Evolutionary conservation across 345 rosid genomes (phyloP).

Genomic region (Arabis hirsuta): DNA sequence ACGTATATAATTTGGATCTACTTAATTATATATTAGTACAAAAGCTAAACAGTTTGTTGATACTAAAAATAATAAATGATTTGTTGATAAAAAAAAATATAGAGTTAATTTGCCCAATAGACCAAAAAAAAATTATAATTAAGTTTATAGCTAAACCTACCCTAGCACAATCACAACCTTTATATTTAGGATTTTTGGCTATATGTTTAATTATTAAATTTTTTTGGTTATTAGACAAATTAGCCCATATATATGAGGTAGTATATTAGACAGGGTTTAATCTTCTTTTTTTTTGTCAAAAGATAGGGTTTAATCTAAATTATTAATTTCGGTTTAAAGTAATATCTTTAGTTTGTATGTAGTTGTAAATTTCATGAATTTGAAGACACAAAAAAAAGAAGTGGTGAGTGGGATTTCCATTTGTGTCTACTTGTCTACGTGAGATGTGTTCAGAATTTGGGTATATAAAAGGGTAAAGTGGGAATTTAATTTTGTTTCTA

Average conservation of each 20-base stretch:
- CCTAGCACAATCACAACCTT: too few relatives aligned
- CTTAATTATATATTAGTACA: background rate
- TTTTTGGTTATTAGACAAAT: too few relatives aligned
- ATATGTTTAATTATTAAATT: too few relatives aligned
- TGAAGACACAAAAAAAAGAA: background rate
- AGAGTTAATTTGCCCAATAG: too few relatives aligned
- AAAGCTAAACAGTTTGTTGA: background rate
- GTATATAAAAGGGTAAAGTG: slow-evolving; percentile 53
- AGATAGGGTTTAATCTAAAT: background rate
- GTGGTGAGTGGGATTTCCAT: slow-evolving; percentile 50
- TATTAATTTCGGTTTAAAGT: background rate
- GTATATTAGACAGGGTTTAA: background rate
- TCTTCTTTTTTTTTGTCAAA: too few relatives aligned
- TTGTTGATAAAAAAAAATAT: background rate
- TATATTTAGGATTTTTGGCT: too few relatives aligned
- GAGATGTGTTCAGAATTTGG: slow-evolving; percentile 50
- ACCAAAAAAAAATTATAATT: too few relatives aligned
- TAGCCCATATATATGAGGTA: background rate
- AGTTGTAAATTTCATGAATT: background rate
- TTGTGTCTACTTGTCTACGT: slow-evolving; percentile 55
- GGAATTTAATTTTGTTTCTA: slow-evolving; percentile 51
- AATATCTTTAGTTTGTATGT: background rate
- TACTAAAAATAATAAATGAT: background rate
- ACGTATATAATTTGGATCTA: too few relatives aligned
- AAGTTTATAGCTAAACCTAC: too few relatives aligned